These are phyloP conservation scores for Aspergillus texensis DNA, from an alignment of 2,329 filamentous ascomycete species.

Conservation along the genomic window DNA sequence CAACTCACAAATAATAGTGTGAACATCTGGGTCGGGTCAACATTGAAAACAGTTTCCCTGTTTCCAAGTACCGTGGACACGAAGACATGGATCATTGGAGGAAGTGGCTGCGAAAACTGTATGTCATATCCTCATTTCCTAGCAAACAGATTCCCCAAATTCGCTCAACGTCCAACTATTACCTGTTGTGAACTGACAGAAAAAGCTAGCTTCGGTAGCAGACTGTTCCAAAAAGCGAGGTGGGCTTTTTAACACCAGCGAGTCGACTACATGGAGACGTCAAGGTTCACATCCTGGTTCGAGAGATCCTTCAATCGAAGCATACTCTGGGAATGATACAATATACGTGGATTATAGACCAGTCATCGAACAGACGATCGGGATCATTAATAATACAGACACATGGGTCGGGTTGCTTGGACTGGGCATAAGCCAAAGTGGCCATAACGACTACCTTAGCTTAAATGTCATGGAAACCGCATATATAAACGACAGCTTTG, in stretches of 20 bases:
- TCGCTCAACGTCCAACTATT: too few species aligned
- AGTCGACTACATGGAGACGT: background rate
- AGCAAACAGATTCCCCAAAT: too few species aligned
- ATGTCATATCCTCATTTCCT: background rate
- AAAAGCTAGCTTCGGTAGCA: background rate
- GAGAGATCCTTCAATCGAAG: background rate
- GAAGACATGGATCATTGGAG: background rate
- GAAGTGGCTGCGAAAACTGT: background rate
- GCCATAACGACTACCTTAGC: background rate
- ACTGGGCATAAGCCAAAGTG: background rate
- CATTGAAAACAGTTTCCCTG: background rate
- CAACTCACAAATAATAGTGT: background rate
- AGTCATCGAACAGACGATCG: background rate
- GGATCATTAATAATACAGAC: background rate
- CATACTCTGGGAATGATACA: background rate
- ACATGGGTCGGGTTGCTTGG: conserved; percentile 2
- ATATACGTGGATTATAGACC: background rate
- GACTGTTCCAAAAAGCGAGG: background rate
- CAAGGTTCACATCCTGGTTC: background rate
- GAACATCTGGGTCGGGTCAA: background rate
- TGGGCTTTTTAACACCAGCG: background rate
- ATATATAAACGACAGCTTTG: background rate
- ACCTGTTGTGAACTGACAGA: background rate
- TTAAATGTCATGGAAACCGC: background rate
- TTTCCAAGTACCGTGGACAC: background rate